A percentile compares a stretch with the other conserved stretches of the same genome.
phyloP scores from a whole-genome alignment of 768 basidiomycete genomes.

The Steccherinum ochraceum region DNA sequence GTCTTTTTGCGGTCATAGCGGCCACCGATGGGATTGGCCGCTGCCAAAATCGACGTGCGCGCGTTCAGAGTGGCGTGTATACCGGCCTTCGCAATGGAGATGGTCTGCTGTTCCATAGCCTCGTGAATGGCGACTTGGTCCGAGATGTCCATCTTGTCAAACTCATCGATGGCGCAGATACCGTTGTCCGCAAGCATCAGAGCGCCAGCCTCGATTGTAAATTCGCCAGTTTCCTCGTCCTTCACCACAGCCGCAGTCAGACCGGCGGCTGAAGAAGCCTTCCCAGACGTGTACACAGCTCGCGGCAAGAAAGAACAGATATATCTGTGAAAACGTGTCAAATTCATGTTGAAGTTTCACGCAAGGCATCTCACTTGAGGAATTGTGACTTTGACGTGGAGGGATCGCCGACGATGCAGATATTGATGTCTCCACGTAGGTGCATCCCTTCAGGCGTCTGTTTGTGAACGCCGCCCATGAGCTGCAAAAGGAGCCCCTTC shows the following conservation, averaged over 20 bases:
- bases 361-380: slow-evolving; percentile 65
- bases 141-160: slow-evolving; percentile 99
- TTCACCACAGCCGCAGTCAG: slow-evolving; percentile 97
- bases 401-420: slow-evolving; percentile 97
- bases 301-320: slow-evolving; percentile 97
- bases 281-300: slow-evolving; percentile 98
- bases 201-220: slow-evolving; percentile 98
- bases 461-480: slow-evolving; percentile 99
- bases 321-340: slow-evolving; percentile 51
- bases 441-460: slow-evolving; percentile 95
- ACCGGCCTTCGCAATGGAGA: slow-evolving; percentile 98
- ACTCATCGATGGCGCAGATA: slow-evolving; percentile 99
- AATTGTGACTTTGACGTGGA: slow-evolving; percentile 98
- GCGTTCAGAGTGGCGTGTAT: slow-evolving; percentile 99
- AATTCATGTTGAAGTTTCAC: not conserved
- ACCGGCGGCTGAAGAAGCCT: slow-evolving; percentile 98
- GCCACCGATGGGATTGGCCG: slow-evolving; percentile 96
- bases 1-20: slow-evolving; percentile 94
- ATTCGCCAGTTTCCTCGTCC: slow-evolving; percentile 98
- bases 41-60: slow-evolving; percentile 94
- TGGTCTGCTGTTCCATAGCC: slow-evolving; percentile 99
- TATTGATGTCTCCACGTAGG: slow-evolving; percentile 97
- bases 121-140: slow-evolving; percentile 99
- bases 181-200: slow-evolving; percentile 99
- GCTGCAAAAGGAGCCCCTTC: slow-evolving; percentile 90